Conservation (phyloP, 169 alveolate genomes). For the Theileria parva region DNA sequence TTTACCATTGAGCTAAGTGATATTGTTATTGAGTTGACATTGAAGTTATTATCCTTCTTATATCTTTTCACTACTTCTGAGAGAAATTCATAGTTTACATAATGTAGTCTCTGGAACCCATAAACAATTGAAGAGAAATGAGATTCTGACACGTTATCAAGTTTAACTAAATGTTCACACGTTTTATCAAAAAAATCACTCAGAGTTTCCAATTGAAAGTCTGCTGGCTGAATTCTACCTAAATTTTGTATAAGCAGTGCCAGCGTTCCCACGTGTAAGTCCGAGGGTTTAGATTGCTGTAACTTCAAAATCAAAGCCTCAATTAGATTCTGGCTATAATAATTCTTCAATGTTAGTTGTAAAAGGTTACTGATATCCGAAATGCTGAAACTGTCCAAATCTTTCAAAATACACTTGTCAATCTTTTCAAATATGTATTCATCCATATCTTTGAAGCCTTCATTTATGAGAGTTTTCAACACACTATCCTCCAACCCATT, state of each 20-base stretch:
- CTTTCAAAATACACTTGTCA: conserved; percentile 23
- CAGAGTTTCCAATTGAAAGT: not conserved
- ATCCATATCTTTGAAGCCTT: conserved; percentile 34
- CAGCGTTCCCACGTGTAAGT: conserved; percentile 25
- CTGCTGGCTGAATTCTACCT: conserved; percentile 52
- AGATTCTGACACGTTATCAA: conserved; percentile 21
- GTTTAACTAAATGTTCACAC: conserved; percentile 22
- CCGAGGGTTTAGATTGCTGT: conserved; percentile 17
- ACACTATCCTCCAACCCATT: not conserved
- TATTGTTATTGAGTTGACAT: conserved; percentile 47
- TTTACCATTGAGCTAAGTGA: conserved; percentile 49
- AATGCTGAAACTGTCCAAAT: not conserved
- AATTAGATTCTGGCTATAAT: conserved; percentile 60
- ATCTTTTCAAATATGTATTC: conserved; percentile 35
- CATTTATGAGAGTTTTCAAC: conserved; percentile 20
- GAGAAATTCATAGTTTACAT: conserved; percentile 40
- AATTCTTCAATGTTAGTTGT: conserved; percentile 36
- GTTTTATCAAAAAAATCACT: conserved; percentile 20
- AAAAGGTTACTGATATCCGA: conserved; percentile 41
- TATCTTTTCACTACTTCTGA: conserved; percentile 35
- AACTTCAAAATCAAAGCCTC: conserved; percentile 43
- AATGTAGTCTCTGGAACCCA: conserved; percentile 60
- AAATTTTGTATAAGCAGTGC: conserved; percentile 46
- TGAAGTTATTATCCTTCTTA: conserved; percentile 36
- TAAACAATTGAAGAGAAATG: conserved; percentile 43